Evolutionary conservation across 768 basidiomycete genomes (phyloP), one percentile per base, ranked within the genome.

Genomic region (Mycena vulgaris): DNA sequence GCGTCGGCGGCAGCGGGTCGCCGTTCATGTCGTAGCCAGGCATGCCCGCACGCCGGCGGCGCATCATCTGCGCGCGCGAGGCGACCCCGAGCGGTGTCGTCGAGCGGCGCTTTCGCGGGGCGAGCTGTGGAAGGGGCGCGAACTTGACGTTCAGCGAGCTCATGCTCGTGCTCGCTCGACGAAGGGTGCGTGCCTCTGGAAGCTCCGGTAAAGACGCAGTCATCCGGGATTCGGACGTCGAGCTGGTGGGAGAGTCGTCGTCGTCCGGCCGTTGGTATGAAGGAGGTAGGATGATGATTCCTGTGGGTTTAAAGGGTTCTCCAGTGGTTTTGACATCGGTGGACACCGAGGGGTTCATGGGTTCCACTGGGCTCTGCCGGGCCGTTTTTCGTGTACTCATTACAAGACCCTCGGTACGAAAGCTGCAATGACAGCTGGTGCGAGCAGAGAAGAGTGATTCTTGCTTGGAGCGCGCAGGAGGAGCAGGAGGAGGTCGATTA

Each of bases 41-140:
- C 21, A 30, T 70, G n/a, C 58, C 75, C 8, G 63, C 75, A 42
- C 82, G 77, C 51, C 83, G 80, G 28, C 79, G 69, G 23, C 82
- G 78, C 75, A 84, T 80, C 59, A 88, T 79, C 68, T 83, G 80
- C 14, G 80, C 79, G 9, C 87, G 84, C 1, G 86, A 88, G 35
- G 89, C 85, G 69, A 89, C 63, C 5, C 90, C 90, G 4, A 91
- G 78, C 7, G 90, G 90, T 5, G 82, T 80, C 40, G 81, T 76
- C 7, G 84, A 88, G 25, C 85, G 83, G 51, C 87, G 84, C 72
- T 85, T 85, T 25, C 85, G 83, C 3, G 87, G 87, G 23, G 83
- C 87, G 1, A 85, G 77, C 65, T 87, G 81, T 1, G 90, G 90
- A 27, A 92, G 79, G 0, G 90, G 90, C 1, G 90, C 90, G 63